Evolutionary conservation across 129 eudicot genomes (phyloP), one percentile per base, ranked within the genome.

Genomic region (Artemisia tridentata): DNA sequence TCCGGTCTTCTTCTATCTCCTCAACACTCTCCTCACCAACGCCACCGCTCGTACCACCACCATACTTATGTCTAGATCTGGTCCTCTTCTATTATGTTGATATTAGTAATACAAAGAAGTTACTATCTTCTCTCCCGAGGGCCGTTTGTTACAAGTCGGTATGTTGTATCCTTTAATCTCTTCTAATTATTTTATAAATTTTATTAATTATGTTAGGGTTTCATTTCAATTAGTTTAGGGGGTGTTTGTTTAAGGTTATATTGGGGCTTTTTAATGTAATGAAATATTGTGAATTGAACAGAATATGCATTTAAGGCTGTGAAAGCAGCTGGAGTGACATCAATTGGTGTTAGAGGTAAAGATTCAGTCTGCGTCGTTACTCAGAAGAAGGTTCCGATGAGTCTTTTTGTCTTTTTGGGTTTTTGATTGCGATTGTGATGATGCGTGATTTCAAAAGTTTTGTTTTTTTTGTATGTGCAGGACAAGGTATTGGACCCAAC

Each of bases 91-190:
- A n/a, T n/a, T n/a, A n/a, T n/a, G n/a, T n/a, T n/a, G n/a, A n/a
- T n/a, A n/a, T n/a, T n/a, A n/a, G n/a, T n/a, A n/a, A n/a, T n/a
- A n/a, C n/a, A n/a, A n/a, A n/a, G n/a, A n/a, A n/a, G n/a, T 91
- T 29, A 91, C 98, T 67, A 91, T 91, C 68, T 91, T 91, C 78
- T 91, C 97, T 96, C n/a, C 97, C 3, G 97, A 91, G 83, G 98
- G 98, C n/a, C 96, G 98, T 67, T 93, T 91, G 72, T 91, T 82
- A 83, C 98, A 91, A 91, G 98, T 91, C 10, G 97, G 97, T 88
- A 82, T 46, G 85, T 46, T n/a, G n/a, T n/a, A n/a, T n/a, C n/a
- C n/a, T n/a, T 52, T n/a, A n/a, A n/a, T n/a, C n/a, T n/a, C n/a
- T n/a, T n/a, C n/a, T n/a, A n/a, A n/a, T n/a, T n/a, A n/a, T n/a